Evolutionary conservation across 1,284 basidiomycete species (phyloP).

Genomic region (Rugiboletus extremiorientalis): DNA sequence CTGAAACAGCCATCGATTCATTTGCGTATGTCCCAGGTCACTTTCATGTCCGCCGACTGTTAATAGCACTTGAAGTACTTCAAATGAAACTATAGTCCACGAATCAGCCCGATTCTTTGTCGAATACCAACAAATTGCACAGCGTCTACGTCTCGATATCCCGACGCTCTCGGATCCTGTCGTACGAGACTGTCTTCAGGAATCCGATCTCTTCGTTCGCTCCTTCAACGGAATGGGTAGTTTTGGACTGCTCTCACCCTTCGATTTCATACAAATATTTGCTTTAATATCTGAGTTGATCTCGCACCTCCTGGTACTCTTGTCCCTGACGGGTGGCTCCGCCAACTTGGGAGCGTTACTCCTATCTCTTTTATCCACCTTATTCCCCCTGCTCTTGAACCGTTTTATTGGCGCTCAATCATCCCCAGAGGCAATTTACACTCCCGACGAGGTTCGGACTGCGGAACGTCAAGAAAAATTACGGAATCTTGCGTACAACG

Average conservation of each 20-base stretch:
- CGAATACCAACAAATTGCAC: slow-evolving; percentile 74
- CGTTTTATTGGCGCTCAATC: slow-evolving; percentile 44
- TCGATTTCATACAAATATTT: slow-evolving; percentile 74
- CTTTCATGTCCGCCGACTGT: slow-evolving; percentile 16
- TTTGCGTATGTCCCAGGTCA: slow-evolving; percentile 57
- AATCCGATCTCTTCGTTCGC: slow-evolving; percentile 77
- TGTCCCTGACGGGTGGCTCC: slow-evolving; percentile 61
- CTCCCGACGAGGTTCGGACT: slow-evolving; percentile 54
- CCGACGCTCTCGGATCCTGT: slow-evolving; percentile 71
- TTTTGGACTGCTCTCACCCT: slow-evolving; percentile 71
- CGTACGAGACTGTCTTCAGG: slow-evolving; percentile 73
- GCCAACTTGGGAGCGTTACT: slow-evolving; percentile 56
- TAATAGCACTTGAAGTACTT: slow-evolving; percentile 42
- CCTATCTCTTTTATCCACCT: slow-evolving; percentile 57
- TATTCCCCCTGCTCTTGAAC: slow-evolving; percentile 54
- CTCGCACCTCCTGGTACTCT: slow-evolving; percentile 66
- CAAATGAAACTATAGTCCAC: slow-evolving; percentile 69
- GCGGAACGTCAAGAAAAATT: slow-evolving; percentile 70
- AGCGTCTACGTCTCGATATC: slow-evolving; percentile 73
- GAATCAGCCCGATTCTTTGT: slow-evolving; percentile 69
- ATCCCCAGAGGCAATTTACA: slow-evolving; percentile 46
- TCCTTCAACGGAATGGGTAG: slow-evolving; percentile 68
- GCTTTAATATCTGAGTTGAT: slow-evolving; percentile 66
- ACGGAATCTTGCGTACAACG: slow-evolving; percentile 68
- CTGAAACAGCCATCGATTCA: slow-evolving; percentile 66